A percentile compares a stretch with the other conserved stretches of the same genome.
Conservation (phyloP, 2,329 filamentous ascomycete genomes). For the Aphanocladium album region DNA sequence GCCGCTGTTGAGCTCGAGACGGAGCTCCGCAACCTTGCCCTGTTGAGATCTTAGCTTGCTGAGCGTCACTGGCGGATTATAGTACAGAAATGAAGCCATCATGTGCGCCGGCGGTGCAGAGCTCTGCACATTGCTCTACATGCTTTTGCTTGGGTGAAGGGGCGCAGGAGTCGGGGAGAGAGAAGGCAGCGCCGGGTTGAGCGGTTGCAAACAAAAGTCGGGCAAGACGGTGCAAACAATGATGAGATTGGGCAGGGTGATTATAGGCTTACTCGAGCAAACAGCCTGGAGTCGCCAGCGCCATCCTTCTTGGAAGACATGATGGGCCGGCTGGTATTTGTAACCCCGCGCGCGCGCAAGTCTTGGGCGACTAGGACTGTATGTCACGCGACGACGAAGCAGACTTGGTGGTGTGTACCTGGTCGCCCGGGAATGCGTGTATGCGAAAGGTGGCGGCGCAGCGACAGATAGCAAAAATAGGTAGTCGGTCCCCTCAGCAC, state of each 20-base stretch:
- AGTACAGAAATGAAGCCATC: slow-evolving; percentile 48
- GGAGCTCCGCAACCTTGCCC: slow-evolving; percentile 98
- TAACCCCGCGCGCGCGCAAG: slow-evolving; percentile 9
- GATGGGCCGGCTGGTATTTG: slow-evolving; percentile 22
- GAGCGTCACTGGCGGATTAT: slow-evolving; percentile 41
- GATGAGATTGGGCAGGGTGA: slow-evolving; percentile 14
- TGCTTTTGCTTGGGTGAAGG: background rate
- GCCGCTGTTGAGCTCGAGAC: slow-evolving; percentile 86
- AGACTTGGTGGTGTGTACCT: slow-evolving; percentile 4
- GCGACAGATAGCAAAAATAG: background rate
- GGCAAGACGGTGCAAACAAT: background rate
- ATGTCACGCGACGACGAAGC: slow-evolving; percentile 17
- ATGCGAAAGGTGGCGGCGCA: background rate
- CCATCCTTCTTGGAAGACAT: slow-evolving; percentile 50
- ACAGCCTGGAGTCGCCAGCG: slow-evolving; percentile 97
- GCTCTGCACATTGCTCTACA: background rate
- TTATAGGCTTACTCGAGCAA: slow-evolving; percentile 73
- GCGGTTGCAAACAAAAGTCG: slow-evolving; percentile 1
- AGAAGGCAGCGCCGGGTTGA: background rate
- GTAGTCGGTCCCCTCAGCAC: background rate
- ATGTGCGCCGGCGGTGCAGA: slow-evolving; percentile 3
- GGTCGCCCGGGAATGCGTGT: background rate
- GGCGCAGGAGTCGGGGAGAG: background rate
- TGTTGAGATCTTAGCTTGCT: slow-evolving; percentile 57
- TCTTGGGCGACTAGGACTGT: background rate